Evolutionary conservation across 768 basidiomycete species (phyloP), one percentile per base, ranked within the genome.

Genomic region (Suillus subaureus): DNA sequence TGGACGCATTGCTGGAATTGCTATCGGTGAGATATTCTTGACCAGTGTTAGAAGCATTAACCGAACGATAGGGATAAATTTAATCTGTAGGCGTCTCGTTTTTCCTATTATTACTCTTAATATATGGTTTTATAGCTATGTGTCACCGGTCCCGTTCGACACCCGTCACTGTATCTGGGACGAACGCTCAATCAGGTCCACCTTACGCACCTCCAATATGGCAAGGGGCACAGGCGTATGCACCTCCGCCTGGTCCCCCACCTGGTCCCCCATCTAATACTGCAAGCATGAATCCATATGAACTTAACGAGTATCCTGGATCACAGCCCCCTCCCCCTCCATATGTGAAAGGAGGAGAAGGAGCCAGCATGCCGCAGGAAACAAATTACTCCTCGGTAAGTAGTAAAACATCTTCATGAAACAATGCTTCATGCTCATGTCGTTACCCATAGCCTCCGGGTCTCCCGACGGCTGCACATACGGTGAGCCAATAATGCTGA

Each of bases 1-100:
- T 47, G 73, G 65, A 6, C 71, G 76, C 26, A 73, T 76, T 63
- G 70, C 39, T 21, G 75, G 70, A 15, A 54, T 76, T 6, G 68
- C 69, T 16, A 9, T 76, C 52, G 76, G 75, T 77, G 8, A 23
- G 74, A 33, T 13, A 2, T 4, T 39, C 7, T 2, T 40, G 7
- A 12, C 16, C 21, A 13, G n/a, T 28, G n/a, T 21, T 21, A 31
- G 39, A n/a, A 37, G 11, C n/a, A 33, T 28, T n/a, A 33, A 54
- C 18, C 21, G 28, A 62, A 40, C 16, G 21, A 26, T 35, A 52
- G 21, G 21, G 31, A 33, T 55, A 12, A 55, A 13, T n/a, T n/a
- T n/a, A 5, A 52, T 64, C 43, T 33, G 3, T 57, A 76, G 75
- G 66, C 4, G 56, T 40, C 39, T 0, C 67, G 3, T 35, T 21